Percentiles rank a stretch among this genome's conserved stretches.
Conservation (phyloP, 2,329 filamentous ascomycete genomes). For the Mycogone perniciosa region DNA sequence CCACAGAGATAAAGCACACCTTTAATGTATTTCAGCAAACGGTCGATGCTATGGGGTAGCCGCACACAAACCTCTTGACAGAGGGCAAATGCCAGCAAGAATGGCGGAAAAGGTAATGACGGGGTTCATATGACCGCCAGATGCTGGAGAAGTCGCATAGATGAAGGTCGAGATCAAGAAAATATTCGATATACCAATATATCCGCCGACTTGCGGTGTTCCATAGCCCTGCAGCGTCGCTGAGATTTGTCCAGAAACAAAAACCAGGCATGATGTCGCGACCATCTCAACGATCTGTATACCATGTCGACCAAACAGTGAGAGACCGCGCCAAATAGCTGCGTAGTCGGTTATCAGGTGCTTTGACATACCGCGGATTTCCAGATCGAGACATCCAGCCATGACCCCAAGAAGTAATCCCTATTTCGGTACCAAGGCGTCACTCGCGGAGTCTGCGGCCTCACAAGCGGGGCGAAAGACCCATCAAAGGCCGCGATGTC, state of each 20-base stretch:
- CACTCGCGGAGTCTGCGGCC: slow-evolving; percentile 4
- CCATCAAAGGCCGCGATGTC: slow-evolving; percentile 16
- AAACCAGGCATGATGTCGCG: slow-evolving; percentile 24
- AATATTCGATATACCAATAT: slow-evolving; percentile 33
- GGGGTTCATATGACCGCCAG: slow-evolving; percentile 48
- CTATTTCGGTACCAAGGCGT: slow-evolving; percentile 21
- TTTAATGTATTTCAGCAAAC: not conserved
- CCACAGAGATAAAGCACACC: slow-evolving; percentile 40
- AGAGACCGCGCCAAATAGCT: not conserved
- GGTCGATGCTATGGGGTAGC: not conserved
- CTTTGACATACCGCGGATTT: slow-evolving; percentile 18
- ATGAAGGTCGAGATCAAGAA: slow-evolving; percentile 41
- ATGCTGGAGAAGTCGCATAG: slow-evolving; percentile 40
- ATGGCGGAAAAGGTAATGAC: slow-evolving; percentile 48
- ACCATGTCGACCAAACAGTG: not conserved
- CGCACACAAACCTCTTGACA: slow-evolving; percentile 33
- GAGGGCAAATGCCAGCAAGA: slow-evolving; percentile 41
- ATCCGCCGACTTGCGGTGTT: slow-evolving; percentile 22
- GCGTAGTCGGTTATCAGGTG: not conserved
- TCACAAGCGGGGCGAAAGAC: slow-evolving; percentile 18
- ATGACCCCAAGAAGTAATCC: slow-evolving; percentile 21
- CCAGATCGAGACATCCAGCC: slow-evolving; percentile 21
- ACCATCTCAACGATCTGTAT: slow-evolving; percentile 25
- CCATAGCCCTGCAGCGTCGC: slow-evolving; percentile 24
- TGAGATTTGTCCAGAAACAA: slow-evolving; percentile 25